Evolutionary conservation across 2,329 filamentous ascomycete species (phyloP).

Genomic region (Fonsecaea multimorphosa): DNA sequence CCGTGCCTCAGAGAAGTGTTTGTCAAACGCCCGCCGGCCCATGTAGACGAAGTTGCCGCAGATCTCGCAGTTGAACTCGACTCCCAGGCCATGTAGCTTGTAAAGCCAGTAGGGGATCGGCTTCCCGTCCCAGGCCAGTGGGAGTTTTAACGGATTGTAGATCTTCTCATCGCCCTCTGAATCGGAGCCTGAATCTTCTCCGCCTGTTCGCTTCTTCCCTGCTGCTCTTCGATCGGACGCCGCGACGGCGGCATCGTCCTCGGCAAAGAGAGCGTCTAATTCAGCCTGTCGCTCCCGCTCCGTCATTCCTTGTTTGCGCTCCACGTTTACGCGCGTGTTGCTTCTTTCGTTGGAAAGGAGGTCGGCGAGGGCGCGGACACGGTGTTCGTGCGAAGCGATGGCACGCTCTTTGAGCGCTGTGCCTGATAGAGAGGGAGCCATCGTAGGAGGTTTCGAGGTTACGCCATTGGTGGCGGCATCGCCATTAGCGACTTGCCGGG

Average conservation of each 20-base stretch:
- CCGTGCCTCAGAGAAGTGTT: conserved; percentile 93
- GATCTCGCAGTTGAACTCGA: conserved; percentile 94
- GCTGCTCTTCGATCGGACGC: conserved; percentile 39
- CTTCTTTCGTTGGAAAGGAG: conserved; percentile 85
- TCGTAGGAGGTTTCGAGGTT: conserved; percentile 19
- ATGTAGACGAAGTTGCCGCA: conserved; percentile 99
- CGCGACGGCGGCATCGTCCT: conserved; percentile 54
- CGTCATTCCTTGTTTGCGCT: conserved; percentile 96
- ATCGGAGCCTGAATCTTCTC: conserved; percentile 69
- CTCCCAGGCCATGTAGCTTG: conserved; percentile 91
- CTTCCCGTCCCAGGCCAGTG: conserved; percentile 97
- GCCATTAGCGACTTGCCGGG: conserved; percentile 35
- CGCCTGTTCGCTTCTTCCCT: conserved; percentile 42
- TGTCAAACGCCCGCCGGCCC: conserved; percentile 93
- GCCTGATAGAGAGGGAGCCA: conserved; percentile 19
- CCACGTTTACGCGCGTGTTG: conserved; percentile 91
- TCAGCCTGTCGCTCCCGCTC: conserved; percentile 94
- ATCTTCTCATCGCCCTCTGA: conserved; percentile 84
- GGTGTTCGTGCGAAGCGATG: conserved; percentile 85
- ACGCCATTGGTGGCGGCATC: conserved; percentile 33
- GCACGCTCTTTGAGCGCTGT: conserved; percentile 80
- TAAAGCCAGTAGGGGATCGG: conserved; percentile 99
- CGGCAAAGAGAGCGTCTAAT: conserved; percentile 80
- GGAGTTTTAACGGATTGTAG: conserved; percentile 95
- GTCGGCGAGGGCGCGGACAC: conserved; percentile 77